These are phyloP conservation scores for Fusarium drepaniforme DNA, from an alignment of 2,329 filamentous ascomycete genomes.

Conservation along the genomic window DNA sequence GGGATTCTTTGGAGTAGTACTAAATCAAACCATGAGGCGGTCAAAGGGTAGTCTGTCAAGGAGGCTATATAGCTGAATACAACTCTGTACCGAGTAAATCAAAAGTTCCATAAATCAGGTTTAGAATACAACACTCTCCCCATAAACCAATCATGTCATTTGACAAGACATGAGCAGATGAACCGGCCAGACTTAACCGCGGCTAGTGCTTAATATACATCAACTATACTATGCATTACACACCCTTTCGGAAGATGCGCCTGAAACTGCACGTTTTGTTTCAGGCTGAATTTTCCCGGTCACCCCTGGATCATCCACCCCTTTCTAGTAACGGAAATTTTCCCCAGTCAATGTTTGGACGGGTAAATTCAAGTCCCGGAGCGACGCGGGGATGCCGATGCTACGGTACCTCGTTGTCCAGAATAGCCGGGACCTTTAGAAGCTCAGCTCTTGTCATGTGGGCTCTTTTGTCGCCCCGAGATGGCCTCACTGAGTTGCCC, in stretches of 20 bases:
- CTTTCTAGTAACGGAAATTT: slow-evolving; percentile 12
- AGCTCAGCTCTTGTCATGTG: slow-evolving; percentile 13
- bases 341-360: neutral
- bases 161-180: neutral
- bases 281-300: slow-evolving; percentile 30
- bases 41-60: neutral
- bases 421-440: neutral
- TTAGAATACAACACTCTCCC: neutral
- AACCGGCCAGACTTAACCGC: neutral
- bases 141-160: slow-evolving; percentile 3
- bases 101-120: slow-evolving; percentile 2
- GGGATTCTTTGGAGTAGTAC: neutral
- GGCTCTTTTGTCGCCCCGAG: slow-evolving; percentile 5
- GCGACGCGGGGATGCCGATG: slow-evolving; percentile 20
- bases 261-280: slow-evolving; percentile 17
- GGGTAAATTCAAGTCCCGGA: slow-evolving; percentile 17
- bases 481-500: neutral
- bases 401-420: neutral
- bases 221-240: slow-evolving; percentile 11
- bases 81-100: neutral
- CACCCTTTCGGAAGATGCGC: neutral
- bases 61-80: neutral
- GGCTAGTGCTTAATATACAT: slow-evolving; percentile 6
- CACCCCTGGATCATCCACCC: neutral
- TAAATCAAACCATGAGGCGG: neutral